Conservation (phyloP, 1,284 basidiomycete genomes). For the Microbotryomycetes sp. region DNA sequence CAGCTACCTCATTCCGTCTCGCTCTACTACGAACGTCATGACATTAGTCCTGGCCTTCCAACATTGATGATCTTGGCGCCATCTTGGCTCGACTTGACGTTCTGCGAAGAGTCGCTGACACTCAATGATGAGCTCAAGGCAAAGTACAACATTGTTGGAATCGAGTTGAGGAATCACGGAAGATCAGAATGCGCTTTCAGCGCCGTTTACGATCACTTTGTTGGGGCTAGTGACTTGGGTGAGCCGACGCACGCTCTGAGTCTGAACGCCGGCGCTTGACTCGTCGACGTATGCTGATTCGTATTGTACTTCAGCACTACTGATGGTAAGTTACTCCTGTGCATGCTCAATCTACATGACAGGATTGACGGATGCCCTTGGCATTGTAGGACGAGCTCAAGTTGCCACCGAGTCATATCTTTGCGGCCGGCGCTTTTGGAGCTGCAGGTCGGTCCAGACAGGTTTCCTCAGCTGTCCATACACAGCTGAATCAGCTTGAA, state of each 20-base stretch:
- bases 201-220: conserved; percentile 8
- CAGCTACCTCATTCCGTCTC: conserved; percentile 4
- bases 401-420: conserved; percentile 18
- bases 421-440: conserved; percentile 8
- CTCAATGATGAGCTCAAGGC: conserved; percentile 10
- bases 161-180: conserved; percentile 16
- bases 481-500: background rate
- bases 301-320: background rate
- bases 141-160: conserved; percentile 1
- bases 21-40: conserved; percentile 15
- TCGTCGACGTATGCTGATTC: background rate
- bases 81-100: conserved; percentile 8
- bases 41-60: conserved; percentile 1
- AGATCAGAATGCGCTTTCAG: background rate
- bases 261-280: too few relatives aligned
- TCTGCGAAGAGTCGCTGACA: background rate
- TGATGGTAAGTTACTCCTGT: background rate
- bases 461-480: too few relatives aligned
- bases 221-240: conserved; percentile 6
- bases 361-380: too few relatives aligned
- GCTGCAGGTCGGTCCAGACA: conserved; percentile 13
- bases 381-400: conserved; percentile 8
- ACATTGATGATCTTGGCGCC: conserved; percentile 21
- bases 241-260: background rate
- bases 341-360: background rate